Base-by-base conservation (phyloP, 2,329 filamentous ascomycete species). In the Beauveria australis region DNA sequence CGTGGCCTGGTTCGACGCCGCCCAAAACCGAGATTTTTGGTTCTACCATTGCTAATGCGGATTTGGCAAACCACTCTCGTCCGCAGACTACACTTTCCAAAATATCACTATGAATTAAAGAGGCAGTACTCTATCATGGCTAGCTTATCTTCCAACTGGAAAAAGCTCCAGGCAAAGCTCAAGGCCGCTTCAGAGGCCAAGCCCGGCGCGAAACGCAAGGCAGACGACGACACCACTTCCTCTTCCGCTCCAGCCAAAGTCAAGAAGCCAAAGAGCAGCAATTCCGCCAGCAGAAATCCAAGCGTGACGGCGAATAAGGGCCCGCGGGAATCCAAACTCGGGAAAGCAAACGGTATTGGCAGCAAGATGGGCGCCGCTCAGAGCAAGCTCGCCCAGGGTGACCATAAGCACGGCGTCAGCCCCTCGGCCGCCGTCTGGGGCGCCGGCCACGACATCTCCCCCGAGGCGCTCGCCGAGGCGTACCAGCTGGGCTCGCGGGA, bases 131-230 rank as follows among this genome's bases (percentile, higher is more conserved):
- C n/a, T 43, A 67, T 40, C 53, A 76, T 76, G 74, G 72, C 72
- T 43, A 76, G 76, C 67, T 73, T 87, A 40, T 88, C 85, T 14
- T 85, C 82, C 59, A 92, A 92, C 71, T 92, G 89, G 89, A 91
- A 91, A 75, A 88, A 83, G 75, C 79, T 92, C 59, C 88, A 91
- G 75, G 81, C 82, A 65, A 81, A 81, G 67, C 75, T 85, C 66
- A 79, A 82, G 68, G 71, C 77, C 46, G 77, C 80, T 62, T 72
- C 76, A 30, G 62, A 72, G n/a, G 67, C 73, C 18, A 67, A 71
- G 18, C 62, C 72, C n/a, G 65, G 75, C 73, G 57, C 72, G 16
- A 78, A 79, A 63, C 75, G 79, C 64, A 78, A 80, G 66, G 69
- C 73, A 37, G 70, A 71, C 61, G 63, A 66, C 62, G 66, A 65